These are phyloP conservation scores for Malania oleifera DNA, from an alignment of 164 flowering plant genomes.

Conservation along the genomic window DNA sequence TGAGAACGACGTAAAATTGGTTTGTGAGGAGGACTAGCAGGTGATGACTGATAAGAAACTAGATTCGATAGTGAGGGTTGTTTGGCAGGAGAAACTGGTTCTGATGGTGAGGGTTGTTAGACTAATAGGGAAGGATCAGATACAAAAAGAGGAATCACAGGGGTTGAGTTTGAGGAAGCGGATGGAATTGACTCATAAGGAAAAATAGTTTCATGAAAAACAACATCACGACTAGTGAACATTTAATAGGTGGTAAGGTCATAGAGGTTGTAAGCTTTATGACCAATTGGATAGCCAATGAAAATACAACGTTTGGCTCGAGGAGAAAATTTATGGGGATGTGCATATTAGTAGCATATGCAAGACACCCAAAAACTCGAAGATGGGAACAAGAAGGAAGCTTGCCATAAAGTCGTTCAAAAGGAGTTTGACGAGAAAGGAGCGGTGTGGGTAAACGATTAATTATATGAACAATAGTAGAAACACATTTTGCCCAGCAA, in stretches of 20 bases:
- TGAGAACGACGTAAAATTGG: neutral
- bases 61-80: no score
- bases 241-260: neutral
- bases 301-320: constrained; percentile 2
- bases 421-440: no score
- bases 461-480: neutral
- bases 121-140: no score
- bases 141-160: neutral
- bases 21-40: neutral
- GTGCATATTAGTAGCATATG: neutral
- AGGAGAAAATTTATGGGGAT: neutral
- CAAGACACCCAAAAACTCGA: constrained; percentile 2
- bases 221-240: constrained; percentile 6
- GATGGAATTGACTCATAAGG: constrained; percentile 4
- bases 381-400: constrained; percentile 4
- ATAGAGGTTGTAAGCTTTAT: constrained; percentile 6
- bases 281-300: constrained; percentile 1
- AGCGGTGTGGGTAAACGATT: no score
- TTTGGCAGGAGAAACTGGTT: no score
- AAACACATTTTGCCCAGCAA: constrained; percentile 2
- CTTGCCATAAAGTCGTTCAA: no score
- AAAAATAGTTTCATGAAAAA: no score
- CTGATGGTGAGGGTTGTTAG: no score
- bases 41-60: no score
- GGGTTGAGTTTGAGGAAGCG: neutral